Conservation (phyloP, 164 flowering plant species). For the Hamamelis virginiana region DNA sequence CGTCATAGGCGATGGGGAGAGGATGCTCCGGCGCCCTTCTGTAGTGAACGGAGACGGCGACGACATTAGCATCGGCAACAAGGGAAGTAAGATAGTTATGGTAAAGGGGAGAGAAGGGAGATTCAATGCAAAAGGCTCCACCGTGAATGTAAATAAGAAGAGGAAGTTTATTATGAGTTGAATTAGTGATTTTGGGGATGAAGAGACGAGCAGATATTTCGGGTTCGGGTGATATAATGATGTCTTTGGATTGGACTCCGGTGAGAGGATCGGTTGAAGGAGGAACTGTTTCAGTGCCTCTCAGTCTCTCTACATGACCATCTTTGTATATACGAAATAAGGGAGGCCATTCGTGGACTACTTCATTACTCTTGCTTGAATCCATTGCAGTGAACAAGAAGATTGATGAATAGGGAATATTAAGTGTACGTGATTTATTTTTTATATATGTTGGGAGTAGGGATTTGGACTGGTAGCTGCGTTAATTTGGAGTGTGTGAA, state of each 20-base stretch:
- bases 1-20: background rate
- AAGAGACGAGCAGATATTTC: conserved; percentile 34
- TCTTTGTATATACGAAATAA: conserved; percentile 24
- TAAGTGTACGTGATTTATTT: no score
- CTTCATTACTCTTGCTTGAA: background rate
- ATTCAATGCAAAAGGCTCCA: background rate
- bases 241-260: conserved; percentile 35
- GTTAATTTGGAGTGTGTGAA: no score
- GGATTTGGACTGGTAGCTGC: no score
- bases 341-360: conserved; percentile 11
- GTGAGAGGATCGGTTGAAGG: conserved; percentile 19
- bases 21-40: background rate
- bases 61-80: background rate
- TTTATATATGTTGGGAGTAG: no score
- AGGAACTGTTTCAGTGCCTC: background rate
- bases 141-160: background rate
- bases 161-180: conserved; percentile 3
- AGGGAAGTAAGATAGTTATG: background rate
- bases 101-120: background rate
- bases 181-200: conserved; percentile 25
- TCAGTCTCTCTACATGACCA: conserved; percentile 22
- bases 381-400: no score
- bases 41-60: background rate
- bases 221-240: conserved; percentile 14
- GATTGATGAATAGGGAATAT: no score